Evolutionary conservation across 2,329 filamentous ascomycete genomes (phyloP).

Genomic region (Aspergillus piperis): DNA sequence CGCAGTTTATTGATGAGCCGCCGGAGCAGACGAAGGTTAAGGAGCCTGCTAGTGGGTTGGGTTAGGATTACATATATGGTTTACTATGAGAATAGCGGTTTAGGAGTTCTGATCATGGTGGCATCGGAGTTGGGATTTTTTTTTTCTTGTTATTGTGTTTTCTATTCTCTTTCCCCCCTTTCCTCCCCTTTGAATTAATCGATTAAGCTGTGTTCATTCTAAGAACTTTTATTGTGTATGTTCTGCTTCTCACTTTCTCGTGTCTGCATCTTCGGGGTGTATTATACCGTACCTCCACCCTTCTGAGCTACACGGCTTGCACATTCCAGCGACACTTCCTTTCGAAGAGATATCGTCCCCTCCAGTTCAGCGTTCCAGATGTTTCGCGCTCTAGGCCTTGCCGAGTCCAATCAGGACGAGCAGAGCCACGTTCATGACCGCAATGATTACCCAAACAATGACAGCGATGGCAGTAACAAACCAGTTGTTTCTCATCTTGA

Average conservation of each 20-base stretch:
- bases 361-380: no score
- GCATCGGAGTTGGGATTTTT: constrained; percentile 22
- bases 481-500: constrained; percentile 74
- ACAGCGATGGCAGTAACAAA: constrained; percentile 59
- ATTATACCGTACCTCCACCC: background rate
- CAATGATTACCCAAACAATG: constrained; percentile 71
- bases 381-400: constrained; percentile 32
- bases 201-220: background rate
- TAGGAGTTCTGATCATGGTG: constrained; percentile 17
- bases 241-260: background rate
- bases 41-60: constrained; percentile 64
- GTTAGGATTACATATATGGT: constrained; percentile 17
- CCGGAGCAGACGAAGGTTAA: constrained; percentile 77
- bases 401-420: constrained; percentile 66
- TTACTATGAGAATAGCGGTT: constrained; percentile 1
- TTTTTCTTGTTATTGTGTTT: background rate
- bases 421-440: constrained; percentile 76
- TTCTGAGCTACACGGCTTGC: background rate
- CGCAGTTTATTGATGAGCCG: constrained; percentile 89
- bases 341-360: background rate
- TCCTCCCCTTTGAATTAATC: background rate
- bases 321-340: background rate
- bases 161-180: background rate
- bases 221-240: background rate
- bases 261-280: background rate